phyloP scores from a whole-genome alignment of 2,329 filamentous ascomycete genomes.

The Apiospora arundinis region DNA sequence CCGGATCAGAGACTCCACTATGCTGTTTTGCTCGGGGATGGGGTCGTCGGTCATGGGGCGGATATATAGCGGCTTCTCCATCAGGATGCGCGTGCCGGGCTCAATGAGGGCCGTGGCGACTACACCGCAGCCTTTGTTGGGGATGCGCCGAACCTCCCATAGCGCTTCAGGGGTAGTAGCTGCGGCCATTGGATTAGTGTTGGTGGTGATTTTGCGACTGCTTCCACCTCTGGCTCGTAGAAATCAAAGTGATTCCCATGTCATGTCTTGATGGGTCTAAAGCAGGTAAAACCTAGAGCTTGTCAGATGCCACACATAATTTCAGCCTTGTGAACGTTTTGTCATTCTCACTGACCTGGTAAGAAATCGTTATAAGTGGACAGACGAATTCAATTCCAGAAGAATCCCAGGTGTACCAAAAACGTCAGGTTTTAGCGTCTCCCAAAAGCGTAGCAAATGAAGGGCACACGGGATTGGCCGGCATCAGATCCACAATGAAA shows the following conservation, averaged over 20 bases:
- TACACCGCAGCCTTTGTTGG: slow-evolving; percentile 18
- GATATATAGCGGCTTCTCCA: slow-evolving; percentile 16
- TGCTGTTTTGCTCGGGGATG: slow-evolving; percentile 4
- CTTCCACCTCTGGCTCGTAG: neutral
- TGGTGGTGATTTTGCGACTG: neutral
- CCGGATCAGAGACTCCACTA: neutral
- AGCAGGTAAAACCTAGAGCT: neutral
- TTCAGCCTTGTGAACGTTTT: neutral
- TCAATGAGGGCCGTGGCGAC: slow-evolving; percentile 7
- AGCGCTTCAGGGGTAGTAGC: neutral
- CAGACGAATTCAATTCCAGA: neutral
- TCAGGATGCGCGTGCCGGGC: neutral
- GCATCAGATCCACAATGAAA: neutral
- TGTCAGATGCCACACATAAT: neutral
- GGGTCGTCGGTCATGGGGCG: slow-evolving; percentile 11
- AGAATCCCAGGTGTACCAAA: neutral
- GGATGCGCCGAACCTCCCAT: slow-evolving; percentile 14
- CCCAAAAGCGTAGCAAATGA: neutral
- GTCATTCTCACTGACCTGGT: neutral
- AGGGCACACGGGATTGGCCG: neutral
- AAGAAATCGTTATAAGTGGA: neutral
- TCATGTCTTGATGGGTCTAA: neutral
- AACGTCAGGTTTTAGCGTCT: neutral
- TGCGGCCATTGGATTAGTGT: neutral
- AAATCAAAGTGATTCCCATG: neutral